Evolutionary conservation across 495 filamentous ascomycete species (phyloP).

Genomic region (Xylaria curta): DNA sequence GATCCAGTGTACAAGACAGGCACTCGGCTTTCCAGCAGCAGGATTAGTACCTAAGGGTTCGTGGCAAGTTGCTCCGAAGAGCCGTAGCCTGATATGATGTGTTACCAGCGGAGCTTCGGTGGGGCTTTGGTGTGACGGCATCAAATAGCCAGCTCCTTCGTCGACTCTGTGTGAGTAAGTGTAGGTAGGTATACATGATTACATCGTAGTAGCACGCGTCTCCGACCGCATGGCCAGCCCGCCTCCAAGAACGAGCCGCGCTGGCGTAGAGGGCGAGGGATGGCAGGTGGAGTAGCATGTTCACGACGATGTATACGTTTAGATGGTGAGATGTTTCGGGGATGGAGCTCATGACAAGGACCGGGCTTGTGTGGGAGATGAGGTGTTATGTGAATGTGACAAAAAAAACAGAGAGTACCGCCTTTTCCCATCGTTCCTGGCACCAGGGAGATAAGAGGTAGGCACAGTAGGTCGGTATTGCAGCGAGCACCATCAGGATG

Average conservation of each 20-base stretch:
- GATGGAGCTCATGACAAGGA: slow-evolving; percentile 31
- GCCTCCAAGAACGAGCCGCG: slow-evolving; percentile 37
- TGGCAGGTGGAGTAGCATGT: slow-evolving; percentile 30
- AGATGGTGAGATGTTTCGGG: slow-evolving; percentile 30
- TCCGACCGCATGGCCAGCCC: slow-evolving; percentile 28
- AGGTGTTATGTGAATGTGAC: slow-evolving; percentile 35
- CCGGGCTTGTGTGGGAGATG: slow-evolving; percentile 34
- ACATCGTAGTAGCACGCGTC: slow-evolving; percentile 24
- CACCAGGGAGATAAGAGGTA: slow-evolving; percentile 2
- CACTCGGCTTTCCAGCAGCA: not conserved
- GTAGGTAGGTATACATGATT: slow-evolving; percentile 2
- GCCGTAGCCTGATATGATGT: slow-evolving; percentile 58
- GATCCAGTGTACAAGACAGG: not conserved
- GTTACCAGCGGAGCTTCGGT: slow-evolving; percentile 41
- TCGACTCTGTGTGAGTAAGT: slow-evolving; percentile 2
- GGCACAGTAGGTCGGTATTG: not conserved
- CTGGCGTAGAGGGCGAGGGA: slow-evolving; percentile 32
- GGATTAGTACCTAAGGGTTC: slow-evolving; percentile 28
- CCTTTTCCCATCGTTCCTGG: slow-evolving; percentile 13
- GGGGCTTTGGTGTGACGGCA: slow-evolving; percentile 37
- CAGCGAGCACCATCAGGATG: slow-evolving; percentile 4
- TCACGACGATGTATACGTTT: slow-evolving; percentile 29
- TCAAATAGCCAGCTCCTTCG: slow-evolving; percentile 24
- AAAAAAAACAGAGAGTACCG: slow-evolving; percentile 26
- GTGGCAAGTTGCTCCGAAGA: slow-evolving; percentile 56